These are phyloP conservation scores for Pinus taeda DNA, from an alignment of 75 land plant genomes.

Conservation along the genomic window DNA sequence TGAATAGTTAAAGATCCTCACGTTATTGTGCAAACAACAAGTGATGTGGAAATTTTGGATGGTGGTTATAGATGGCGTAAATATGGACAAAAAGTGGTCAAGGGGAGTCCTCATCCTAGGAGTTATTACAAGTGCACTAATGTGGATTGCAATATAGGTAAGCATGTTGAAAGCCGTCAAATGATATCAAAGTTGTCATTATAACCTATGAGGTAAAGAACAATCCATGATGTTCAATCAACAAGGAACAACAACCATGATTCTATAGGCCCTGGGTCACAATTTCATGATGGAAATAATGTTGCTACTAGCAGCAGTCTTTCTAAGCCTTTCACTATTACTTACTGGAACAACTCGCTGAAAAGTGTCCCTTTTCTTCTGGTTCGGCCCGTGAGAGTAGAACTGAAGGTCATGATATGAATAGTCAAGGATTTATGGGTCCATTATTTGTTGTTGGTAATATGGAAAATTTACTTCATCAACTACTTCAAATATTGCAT, in stretches of 20 bases:
- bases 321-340: not conserved
- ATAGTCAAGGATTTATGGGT: not conserved
- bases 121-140: slow-evolving; percentile 39
- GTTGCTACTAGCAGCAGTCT: not conserved
- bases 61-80: slow-evolving; percentile 99
- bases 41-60: slow-evolving; percentile 91
- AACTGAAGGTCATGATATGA: not conserved
- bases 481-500: not conserved
- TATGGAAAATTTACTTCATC: not conserved
- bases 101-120: slow-evolving; percentile 98
- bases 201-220: slow-evolving; percentile 43
- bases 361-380: not conserved
- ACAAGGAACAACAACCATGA: slow-evolving; percentile 20
- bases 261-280: not conserved
- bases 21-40: slow-evolving; percentile 92
- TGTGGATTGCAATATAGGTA: slow-evolving; percentile 23
- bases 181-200: slow-evolving; percentile 16
- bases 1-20: slow-evolving; percentile 78
- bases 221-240: slow-evolving; percentile 25
- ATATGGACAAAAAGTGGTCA: slow-evolving; percentile 98
- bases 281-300: slow-evolving; percentile 5
- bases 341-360: slow-evolving; percentile 9
- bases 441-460: not conserved
- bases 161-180: slow-evolving; percentile 36
- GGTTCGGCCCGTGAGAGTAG: not conserved